Conservation (phyloP, 2,329 filamentous ascomycete species). For the Cyphellophora europaea region DNA sequence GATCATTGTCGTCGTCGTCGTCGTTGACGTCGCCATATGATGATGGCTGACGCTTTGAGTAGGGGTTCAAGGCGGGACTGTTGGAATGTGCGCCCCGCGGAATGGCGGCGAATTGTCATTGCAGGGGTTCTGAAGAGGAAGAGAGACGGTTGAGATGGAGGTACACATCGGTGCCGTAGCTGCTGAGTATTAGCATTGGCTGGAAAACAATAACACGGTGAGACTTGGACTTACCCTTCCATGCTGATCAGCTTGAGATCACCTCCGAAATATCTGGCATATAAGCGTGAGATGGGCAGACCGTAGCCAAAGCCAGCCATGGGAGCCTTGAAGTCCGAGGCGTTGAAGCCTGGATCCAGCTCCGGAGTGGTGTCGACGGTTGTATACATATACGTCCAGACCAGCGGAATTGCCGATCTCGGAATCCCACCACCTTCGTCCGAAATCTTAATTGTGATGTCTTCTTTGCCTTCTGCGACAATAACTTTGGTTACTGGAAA, state of each 20-base stretch:
- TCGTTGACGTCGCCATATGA: background rate
- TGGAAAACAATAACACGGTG: slow-evolving; percentile 1
- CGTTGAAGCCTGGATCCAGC: slow-evolving; percentile 94
- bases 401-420: slow-evolving; percentile 81
- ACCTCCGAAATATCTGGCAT: slow-evolving; percentile 94
- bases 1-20: background rate
- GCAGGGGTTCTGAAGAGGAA: slow-evolving; percentile 88
- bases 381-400: slow-evolving; percentile 99
- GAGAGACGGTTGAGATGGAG: slow-evolving; percentile 93
- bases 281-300: slow-evolving; percentile 83
- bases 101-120: slow-evolving; percentile 71
- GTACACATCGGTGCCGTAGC: slow-evolving; percentile 97
- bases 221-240: slow-evolving; percentile 67
- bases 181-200: slow-evolving; percentile 29
- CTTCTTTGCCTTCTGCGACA: slow-evolving; percentile 93
- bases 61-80: too few species aligned
- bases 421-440: slow-evolving; percentile 97
- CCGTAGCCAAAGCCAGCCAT: slow-evolving; percentile 99
- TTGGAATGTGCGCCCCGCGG: background rate
- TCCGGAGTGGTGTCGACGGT: slow-evolving; percentile 94
- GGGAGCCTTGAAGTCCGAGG: slow-evolving; percentile 97
- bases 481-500: slow-evolving; percentile 97
- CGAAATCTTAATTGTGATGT: slow-evolving; percentile 97
- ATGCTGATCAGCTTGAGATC: slow-evolving; percentile 97
- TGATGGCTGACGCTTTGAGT: background rate